Evolutionary conservation across 108 stramenopile genomes (phyloP).

Genomic region (Nitzschia sp.): DNA sequence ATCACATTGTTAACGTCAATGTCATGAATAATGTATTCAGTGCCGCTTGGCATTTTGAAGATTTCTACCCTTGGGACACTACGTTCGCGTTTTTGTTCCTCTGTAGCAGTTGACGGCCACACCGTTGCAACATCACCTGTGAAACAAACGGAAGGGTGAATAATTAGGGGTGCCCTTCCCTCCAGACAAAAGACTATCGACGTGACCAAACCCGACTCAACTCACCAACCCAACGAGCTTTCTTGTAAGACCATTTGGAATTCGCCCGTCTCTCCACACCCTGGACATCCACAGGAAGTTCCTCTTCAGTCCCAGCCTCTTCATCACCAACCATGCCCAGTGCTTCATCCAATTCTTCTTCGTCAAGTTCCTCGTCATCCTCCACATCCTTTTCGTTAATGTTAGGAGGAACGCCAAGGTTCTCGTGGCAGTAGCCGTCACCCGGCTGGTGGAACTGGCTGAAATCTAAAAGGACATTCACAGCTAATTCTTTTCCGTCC

Average conservation of each 20-base stretch:
- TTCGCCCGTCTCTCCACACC: constrained; percentile 10
- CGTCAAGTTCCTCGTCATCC: constrained; percentile 36
- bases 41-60: constrained; percentile 87
- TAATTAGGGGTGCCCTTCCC: too few species aligned
- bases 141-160: constrained; percentile 3
- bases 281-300: not conserved
- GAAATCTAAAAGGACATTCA: constrained; percentile 82
- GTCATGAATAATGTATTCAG: constrained; percentile 85
- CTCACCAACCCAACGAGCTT: constrained; percentile 44
- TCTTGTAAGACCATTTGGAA: constrained; percentile 25
- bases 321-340: constrained; percentile 12
- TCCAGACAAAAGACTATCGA: too few species aligned
- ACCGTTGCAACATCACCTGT: constrained; percentile 78
- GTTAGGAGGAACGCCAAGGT: constrained; percentile 60
- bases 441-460: constrained; percentile 69
- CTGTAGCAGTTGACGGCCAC: constrained; percentile 63
- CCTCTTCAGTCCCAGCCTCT: constrained; percentile 12
- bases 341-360: constrained; percentile 22
- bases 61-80: constrained; percentile 69
- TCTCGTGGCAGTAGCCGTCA: constrained; percentile 48
- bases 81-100: constrained; percentile 62
- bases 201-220: too few species aligned
- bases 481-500: constrained; percentile 75
- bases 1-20: constrained; percentile 70
- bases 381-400: constrained; percentile 13